These are phyloP conservation scores for Fraxinus velutina DNA, from an alignment of 305 asterid genomes.

Conservation along the genomic window DNA sequence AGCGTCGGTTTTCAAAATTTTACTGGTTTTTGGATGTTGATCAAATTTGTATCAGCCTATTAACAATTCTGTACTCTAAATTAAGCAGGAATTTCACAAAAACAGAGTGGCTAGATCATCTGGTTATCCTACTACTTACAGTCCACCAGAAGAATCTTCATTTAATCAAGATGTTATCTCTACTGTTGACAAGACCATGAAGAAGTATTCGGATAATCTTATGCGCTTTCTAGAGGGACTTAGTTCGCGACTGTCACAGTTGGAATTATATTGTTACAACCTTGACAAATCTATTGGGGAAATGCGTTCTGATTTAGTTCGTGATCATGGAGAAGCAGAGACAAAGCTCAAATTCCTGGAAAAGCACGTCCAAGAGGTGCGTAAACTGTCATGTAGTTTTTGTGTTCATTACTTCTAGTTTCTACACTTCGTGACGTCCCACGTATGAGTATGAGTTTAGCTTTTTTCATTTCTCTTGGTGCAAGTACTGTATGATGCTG, in stretches of 20 bases:
- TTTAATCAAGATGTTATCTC: conserved; percentile 58
- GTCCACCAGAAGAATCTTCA: conserved; percentile 75
- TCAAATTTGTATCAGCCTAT: neutral
- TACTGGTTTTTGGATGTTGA: neutral
- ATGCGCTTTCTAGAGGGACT: conserved; percentile 92
- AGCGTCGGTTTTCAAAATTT: neutral
- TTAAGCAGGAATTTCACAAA: conserved; percentile 73
- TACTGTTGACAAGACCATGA: conserved; percentile 72
- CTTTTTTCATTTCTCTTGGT: neutral
- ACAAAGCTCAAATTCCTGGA: conserved; percentile 72
- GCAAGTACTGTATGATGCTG: neutral
- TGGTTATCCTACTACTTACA: conserved; percentile 55
- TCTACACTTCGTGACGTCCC: neutral
- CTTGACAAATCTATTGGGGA: conserved; percentile 85
- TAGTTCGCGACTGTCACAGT: conserved; percentile 69
- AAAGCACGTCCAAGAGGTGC: conserved; percentile 81
- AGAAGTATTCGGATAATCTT: conserved; percentile 75
- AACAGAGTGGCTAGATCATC: conserved; percentile 82
- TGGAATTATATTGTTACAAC: conserved; percentile 70
- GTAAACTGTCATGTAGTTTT: conserved; percentile 5
- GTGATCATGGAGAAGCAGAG: conserved; percentile 72
- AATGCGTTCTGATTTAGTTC: conserved; percentile 73
- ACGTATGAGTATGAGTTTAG: neutral
- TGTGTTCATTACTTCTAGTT: neutral
- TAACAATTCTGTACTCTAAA: neutral